Base-by-base conservation (phyloP, 495 filamentous ascomycete species). In the Lophiotrema nucula region DNA sequence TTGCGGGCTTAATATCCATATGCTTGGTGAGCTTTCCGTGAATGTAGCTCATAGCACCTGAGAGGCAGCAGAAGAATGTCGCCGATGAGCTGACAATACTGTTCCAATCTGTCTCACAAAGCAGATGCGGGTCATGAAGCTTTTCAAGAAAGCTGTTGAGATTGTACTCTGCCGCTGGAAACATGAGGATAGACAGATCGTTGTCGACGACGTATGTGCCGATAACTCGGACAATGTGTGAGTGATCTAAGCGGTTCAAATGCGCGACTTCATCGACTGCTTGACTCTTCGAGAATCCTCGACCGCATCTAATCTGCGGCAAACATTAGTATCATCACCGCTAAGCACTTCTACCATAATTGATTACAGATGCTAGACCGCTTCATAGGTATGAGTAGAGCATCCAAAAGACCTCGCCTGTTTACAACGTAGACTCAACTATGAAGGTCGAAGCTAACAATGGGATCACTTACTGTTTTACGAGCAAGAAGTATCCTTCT, bases 1-100 rank as follows among this genome's bases (percentile, higher is more conserved):
- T 67, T 37, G 44, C 25, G 0, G 64, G 64, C 37, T 67, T 67
- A 10, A 67, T 60, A 37, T 67, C 64, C 64, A 56, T 67, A 37
- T 67, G 64, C 23, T 64, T 67, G 21, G 23, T 53, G 10, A 44
- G 26, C 4, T 37, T 51, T 0, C 12, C 1, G 28, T 67, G 64
- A 18, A 67, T 50, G 23, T 39, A 60, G 1, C 27, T 1, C 1
- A 67, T 27, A 1, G 64, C 60, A 23, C 25, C 12, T 15, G 24
- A 2, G 11, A 67, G 47, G 37, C 64, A 67, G 10, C 23, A 16
- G 18, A 67, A 55, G 47, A 62, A 66, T 2, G 13, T 18, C 31
- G 5, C 18, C 10, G 53, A n/a, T n/a, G n/a, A n/a, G n/a, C n/a
- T n/a, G n/a, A n/a, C 8, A 12, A 12, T 33, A 13, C 39, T 11